These are phyloP conservation scores for Emmonsia crescens DNA, from an alignment of 2,329 filamentous ascomycete species.

Conservation along the genomic window DNA sequence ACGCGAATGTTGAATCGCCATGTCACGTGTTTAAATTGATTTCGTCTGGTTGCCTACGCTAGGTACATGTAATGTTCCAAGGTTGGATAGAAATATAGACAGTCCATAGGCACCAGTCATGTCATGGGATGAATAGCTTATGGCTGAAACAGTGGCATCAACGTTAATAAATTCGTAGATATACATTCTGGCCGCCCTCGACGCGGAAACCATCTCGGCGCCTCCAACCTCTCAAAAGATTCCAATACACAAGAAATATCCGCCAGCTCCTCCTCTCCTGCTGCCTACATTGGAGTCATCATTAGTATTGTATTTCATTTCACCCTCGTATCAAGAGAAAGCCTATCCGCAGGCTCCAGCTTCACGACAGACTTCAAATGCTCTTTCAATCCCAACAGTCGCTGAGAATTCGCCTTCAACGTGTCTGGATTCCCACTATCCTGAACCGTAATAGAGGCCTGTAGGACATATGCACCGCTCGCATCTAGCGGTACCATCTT, in stretches of 20 bases:
- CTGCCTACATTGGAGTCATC: slow-evolving; percentile 2
- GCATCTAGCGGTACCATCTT: slow-evolving; percentile 43
- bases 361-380: slow-evolving; percentile 46
- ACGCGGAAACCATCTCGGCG: neutral
- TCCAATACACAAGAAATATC: slow-evolving; percentile 6
- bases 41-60: neutral
- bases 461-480: slow-evolving; percentile 48
- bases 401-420: slow-evolving; percentile 43
- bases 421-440: slow-evolving; percentile 45
- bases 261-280: neutral
- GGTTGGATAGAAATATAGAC: neutral
- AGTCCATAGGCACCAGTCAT: neutral
- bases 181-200: neutral
- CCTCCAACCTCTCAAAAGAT: slow-evolving; percentile 1
- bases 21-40: slow-evolving; percentile 26
- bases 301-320: slow-evolving; percentile 30
- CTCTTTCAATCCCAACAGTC: slow-evolving; percentile 45
- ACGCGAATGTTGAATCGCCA: slow-evolving; percentile 22
- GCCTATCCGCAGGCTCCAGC: slow-evolving; percentile 46
- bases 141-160: neutral
- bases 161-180: neutral
- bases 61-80: neutral
- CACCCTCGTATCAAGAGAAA: slow-evolving; percentile 50
- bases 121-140: neutral
- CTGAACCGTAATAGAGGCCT: slow-evolving; percentile 47